Evolutionary conservation across 495 filamentous ascomycete genomes (phyloP).

Genomic region (Aspergillus incahuasiensis): DNA sequence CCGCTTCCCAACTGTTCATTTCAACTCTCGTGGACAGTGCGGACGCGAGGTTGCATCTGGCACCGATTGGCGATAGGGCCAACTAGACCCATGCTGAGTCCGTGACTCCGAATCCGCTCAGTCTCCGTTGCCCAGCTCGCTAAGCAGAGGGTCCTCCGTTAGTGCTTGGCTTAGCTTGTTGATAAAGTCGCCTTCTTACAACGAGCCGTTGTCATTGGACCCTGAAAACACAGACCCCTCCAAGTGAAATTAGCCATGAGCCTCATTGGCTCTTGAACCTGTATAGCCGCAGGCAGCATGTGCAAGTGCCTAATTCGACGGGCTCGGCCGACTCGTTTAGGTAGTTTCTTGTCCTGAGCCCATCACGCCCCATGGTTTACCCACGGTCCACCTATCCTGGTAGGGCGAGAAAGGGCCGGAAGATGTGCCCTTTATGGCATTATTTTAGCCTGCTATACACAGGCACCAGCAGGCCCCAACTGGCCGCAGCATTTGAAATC

Average conservation of each 20-base stretch:
- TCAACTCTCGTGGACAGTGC: not conserved
- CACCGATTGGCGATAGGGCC: not conserved
- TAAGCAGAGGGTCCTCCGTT: not conserved
- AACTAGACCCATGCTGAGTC: not conserved
- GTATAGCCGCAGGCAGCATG: not conserved
- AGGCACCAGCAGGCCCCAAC: not conserved
- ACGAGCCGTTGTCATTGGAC: not conserved
- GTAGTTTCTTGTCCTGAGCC: not conserved
- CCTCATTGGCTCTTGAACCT: slow-evolving; percentile 6
- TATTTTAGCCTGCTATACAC: not conserved
- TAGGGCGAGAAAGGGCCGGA: not conserved
- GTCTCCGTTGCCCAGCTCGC: not conserved
- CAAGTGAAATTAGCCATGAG: slow-evolving; percentile 8
- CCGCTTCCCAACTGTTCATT: not conserved
- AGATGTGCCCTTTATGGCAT: not conserved
- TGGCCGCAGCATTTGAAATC: not conserved
- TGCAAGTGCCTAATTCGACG: not conserved
- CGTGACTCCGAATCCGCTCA: not conserved
- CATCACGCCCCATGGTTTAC: not conserved
- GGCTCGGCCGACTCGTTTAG: not conserved
- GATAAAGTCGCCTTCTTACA: not conserved
- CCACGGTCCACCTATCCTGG: not conserved
- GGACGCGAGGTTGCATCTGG: not conserved
- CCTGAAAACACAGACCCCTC: not conserved
- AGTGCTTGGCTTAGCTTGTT: slow-evolving; percentile 1